These are phyloP conservation scores for Coccomyxa subellipsoidea DNA, from an alignment of 163 green algal genomes.

Conservation along the genomic window DNA sequence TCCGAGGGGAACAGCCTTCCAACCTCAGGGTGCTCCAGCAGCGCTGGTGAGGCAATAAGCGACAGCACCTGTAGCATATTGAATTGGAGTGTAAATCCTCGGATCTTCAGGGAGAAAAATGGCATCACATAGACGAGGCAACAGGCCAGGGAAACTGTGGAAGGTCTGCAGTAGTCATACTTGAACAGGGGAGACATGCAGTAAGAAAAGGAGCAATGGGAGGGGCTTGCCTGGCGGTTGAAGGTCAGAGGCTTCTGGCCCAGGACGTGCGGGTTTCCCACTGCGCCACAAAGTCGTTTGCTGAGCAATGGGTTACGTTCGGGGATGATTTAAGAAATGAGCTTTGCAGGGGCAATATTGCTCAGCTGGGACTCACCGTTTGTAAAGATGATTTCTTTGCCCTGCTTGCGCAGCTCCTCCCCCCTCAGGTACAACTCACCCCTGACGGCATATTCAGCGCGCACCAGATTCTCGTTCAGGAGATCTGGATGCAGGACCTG, in stretches of 20 bases:
- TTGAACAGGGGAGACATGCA: too few relatives aligned
- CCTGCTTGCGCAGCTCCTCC: slow-evolving; percentile 69
- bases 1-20: slow-evolving; percentile 71
- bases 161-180: too few relatives aligned
- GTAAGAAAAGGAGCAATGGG: slow-evolving; percentile 35
- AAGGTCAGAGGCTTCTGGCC: slow-evolving; percentile 91
- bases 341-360: too few relatives aligned
- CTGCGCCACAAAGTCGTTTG: background rate
- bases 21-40: slow-evolving; percentile 58
- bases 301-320: too few relatives aligned
- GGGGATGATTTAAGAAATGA: too few relatives aligned
- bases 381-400: slow-evolving; percentile 88
- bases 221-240: slow-evolving; percentile 77
- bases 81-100: too few relatives aligned
- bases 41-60: slow-evolving; percentile 3
- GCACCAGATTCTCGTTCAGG: slow-evolving; percentile 74
- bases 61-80: slow-evolving; percentile 14
- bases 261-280: slow-evolving; percentile 75
- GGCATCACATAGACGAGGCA: too few relatives aligned
- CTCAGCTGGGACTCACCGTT: slow-evolving; percentile 62
- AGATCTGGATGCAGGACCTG: slow-evolving; percentile 74
- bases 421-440: slow-evolving; percentile 85
- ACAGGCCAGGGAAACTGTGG: too few relatives aligned
- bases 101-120: background rate
- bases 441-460: slow-evolving; percentile 85